Evolutionary conservation across 208 protist genomes (phyloP).

Genomic region (Trypanosoma scelopori): DNA sequence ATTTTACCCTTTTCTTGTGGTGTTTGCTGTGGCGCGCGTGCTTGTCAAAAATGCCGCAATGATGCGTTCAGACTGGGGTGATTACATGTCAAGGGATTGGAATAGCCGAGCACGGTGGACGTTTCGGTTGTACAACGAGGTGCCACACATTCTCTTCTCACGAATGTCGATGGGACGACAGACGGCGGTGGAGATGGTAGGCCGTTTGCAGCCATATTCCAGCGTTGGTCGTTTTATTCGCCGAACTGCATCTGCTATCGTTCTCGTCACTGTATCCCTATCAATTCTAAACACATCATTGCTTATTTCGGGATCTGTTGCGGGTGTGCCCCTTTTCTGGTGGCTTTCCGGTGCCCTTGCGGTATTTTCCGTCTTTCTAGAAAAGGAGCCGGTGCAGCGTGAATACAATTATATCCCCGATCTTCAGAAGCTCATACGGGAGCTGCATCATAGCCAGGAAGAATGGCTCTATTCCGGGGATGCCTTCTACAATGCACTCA

Average conservation of each 20-base stretch:
- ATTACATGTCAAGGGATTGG: conserved; percentile 58
- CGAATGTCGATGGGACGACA: conserved; percentile 49
- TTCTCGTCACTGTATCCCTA: conserved; percentile 47
- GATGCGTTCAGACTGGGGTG: conserved; percentile 56
- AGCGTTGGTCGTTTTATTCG: conserved; percentile 50
- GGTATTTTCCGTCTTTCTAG: conserved; percentile 47
- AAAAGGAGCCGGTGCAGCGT: conserved; percentile 45
- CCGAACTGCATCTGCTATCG: conserved; percentile 51
- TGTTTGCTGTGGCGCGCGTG: conserved; percentile 53
- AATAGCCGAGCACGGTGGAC: conserved; percentile 53
- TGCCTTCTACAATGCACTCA: conserved; percentile 54
- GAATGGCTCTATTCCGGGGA: conserved; percentile 73
- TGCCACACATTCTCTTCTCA: conserved; percentile 59
- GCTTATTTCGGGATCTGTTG: conserved; percentile 54
- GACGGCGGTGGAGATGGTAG: conserved; percentile 55
- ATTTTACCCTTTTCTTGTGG: conserved; percentile 61
- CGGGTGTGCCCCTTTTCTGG: conserved; percentile 63
- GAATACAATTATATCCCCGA: conserved; percentile 72
- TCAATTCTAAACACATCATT: conserved; percentile 78
- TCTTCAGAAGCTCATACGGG: conserved; percentile 44
- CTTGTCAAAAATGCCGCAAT: conserved; percentile 72
- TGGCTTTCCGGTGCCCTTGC: conserved; percentile 70
- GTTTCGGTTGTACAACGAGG: conserved; percentile 88
- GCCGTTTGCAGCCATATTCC: conserved; percentile 43
- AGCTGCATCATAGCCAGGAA: conserved; percentile 44